These are phyloP conservation scores for Hortaea werneckii DNA, from an alignment of 2,329 filamentous ascomycete genomes.

Conservation along the genomic window DNA sequence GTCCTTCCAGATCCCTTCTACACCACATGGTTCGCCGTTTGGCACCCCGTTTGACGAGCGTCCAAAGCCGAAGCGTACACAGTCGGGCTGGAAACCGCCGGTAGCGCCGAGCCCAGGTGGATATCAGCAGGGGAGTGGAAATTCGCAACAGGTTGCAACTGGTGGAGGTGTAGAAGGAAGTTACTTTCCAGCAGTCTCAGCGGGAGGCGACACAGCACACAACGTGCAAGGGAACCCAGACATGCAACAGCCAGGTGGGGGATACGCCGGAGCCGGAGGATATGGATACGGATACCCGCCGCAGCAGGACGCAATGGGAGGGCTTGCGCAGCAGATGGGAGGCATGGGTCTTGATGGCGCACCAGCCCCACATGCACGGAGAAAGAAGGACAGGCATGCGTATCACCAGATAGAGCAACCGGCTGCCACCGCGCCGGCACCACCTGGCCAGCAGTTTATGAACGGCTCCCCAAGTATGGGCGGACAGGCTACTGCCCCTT, in stretches of 20 bases:
- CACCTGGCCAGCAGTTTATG: constrained; percentile 55
- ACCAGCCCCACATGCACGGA: constrained; percentile 46
- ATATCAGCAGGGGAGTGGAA: constrained; percentile 33
- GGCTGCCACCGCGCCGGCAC: constrained; percentile 51
- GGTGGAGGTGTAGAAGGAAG: constrained; percentile 2
- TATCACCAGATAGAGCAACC: constrained; percentile 76
- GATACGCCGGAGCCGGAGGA: not conserved
- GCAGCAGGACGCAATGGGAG: constrained; percentile 26
- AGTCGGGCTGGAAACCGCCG: constrained; percentile 28
- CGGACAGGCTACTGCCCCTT: constrained; percentile 21
- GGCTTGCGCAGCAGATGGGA: constrained; percentile 64
- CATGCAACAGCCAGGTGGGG: constrained; percentile 26
- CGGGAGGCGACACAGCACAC: no score
- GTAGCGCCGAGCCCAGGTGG: constrained; percentile 35
- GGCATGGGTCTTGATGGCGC: constrained; percentile 56
- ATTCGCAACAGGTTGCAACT: not conserved
- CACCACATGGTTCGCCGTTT: constrained; percentile 16
- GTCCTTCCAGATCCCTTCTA: constrained; percentile 10
- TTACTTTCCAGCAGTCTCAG: not conserved
- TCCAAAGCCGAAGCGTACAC: constrained; percentile 11
- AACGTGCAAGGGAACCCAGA: constrained; percentile 1
- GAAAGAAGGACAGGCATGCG: constrained; percentile 94
- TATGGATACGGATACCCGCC: constrained; percentile 8
- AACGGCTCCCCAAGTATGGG: constrained; percentile 31
- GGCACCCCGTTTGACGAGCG: constrained; percentile 16